phyloP scores from a whole-genome alignment of 331 rosid species.

The Ulmus americana region DNA sequence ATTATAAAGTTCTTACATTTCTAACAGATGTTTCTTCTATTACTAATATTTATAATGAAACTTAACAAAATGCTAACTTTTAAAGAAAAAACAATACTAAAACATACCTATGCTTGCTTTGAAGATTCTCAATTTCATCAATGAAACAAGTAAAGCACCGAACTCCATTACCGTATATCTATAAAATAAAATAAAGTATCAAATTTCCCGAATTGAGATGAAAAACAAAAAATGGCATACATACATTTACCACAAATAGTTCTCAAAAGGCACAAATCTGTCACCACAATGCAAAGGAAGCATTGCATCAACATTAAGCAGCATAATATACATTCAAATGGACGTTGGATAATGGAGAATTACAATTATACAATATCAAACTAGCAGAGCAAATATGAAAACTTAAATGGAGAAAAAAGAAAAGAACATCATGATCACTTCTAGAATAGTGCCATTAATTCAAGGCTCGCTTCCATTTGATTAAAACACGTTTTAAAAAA shows the following conservation, averaged over 20 bases:
- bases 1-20: neutral
- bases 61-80: no score
- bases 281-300: no score
- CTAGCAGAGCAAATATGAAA: neutral
- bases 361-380: no score
- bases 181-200: neutral
- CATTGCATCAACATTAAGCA: no score
- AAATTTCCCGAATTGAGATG: neutral
- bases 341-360: no score
- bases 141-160: no score
- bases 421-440: conserved; percentile 74
- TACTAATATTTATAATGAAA: no score
- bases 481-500: no score
- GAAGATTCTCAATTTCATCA: no score
- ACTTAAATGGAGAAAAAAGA: neutral
- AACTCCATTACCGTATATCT: no score
- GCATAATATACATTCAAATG: no score
- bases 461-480: conserved; percentile 29
- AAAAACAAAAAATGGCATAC: neutral
- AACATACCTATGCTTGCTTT: conserved; percentile 25
- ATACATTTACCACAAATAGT: neutral
- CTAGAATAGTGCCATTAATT: conserved; percentile 53
- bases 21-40: no score
- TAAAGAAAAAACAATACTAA: neutral
- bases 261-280: neutral